Conservation (phyloP, 345 rosid genomes). For the Pugionium dolabratum region DNA sequence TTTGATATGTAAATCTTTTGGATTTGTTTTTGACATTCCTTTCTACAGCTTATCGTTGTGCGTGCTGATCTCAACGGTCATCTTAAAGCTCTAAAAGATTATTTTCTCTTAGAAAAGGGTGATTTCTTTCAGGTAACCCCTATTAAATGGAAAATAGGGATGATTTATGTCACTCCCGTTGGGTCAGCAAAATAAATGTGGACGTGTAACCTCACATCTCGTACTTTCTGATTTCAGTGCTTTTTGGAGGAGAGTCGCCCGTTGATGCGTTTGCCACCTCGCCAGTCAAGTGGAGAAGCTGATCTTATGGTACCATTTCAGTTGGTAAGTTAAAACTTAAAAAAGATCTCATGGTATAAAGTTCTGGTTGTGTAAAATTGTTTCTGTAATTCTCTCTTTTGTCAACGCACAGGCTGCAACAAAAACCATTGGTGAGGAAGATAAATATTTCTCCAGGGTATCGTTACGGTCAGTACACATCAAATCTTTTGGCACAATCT, state of each 20-base stretch:
- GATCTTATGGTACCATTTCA: slow-evolving; percentile 96
- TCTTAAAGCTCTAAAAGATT: slow-evolving; percentile 91
- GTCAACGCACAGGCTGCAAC: slow-evolving; percentile 77
- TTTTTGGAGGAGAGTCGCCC: slow-evolving; percentile 95
- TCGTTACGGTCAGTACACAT: slow-evolving; percentile 65
- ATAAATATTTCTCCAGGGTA: slow-evolving; percentile 80
- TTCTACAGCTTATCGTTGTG: slow-evolving; percentile 85
- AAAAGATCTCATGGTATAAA: not conserved
- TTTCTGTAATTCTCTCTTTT: slow-evolving; percentile 23
- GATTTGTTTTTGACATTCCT: slow-evolving; percentile 15
- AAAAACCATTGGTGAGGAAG: slow-evolving; percentile 91
- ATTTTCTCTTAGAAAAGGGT: slow-evolving; percentile 94
- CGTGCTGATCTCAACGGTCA: slow-evolving; percentile 95
- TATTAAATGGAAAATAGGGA: slow-evolving; percentile 4
- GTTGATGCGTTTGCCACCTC: slow-evolving; percentile 95
- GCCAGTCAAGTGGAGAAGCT: slow-evolving; percentile 94
- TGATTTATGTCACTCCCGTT: slow-evolving; percentile 1
- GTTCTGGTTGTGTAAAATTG: not conserved
- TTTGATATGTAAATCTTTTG: slow-evolving; percentile 12
- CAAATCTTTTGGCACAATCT: not conserved
- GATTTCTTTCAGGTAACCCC: slow-evolving; percentile 88
- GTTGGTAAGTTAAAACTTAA: slow-evolving; percentile 49
- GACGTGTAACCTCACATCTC: slow-evolving; percentile 21
- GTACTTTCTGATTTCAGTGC: slow-evolving; percentile 54
- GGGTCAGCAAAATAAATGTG: slow-evolving; percentile 16